These are phyloP conservation scores for Boeremia exigua DNA, from an alignment of 2,329 filamentous ascomycete species.

Conservation along the genomic window DNA sequence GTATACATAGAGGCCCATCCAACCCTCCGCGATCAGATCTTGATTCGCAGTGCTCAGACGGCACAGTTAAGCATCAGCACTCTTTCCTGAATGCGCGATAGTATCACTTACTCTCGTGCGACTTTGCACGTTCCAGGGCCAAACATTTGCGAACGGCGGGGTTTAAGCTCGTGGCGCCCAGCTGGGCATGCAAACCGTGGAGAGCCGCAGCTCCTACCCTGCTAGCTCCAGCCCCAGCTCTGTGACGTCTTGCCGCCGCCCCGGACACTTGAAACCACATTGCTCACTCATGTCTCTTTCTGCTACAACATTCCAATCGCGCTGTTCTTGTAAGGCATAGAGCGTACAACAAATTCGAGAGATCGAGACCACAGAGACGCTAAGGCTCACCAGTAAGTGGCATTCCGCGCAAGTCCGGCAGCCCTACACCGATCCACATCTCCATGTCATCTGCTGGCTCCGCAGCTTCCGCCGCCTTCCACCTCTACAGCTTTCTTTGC, in stretches of 20 bases:
- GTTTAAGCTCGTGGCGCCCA: not conserved
- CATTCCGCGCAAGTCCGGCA: slow-evolving; percentile 15
- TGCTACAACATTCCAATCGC: not conserved
- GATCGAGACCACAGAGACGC: not conserved
- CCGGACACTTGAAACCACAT: slow-evolving; percentile 8
- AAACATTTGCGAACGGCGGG: not conserved
- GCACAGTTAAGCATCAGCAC: too few species aligned
- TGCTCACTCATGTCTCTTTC: slow-evolving; percentile 1
- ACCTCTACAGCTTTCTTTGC: slow-evolving; percentile 5
- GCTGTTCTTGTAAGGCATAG: slow-evolving; percentile 34
- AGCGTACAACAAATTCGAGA: slow-evolving; percentile 45
- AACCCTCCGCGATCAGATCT: too few species aligned
- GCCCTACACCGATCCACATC: slow-evolving; percentile 10
- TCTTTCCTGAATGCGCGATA: too few species aligned
- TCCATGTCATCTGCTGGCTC: slow-evolving; percentile 13
- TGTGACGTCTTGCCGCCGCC: slow-evolving; percentile 15
- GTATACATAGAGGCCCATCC: too few species aligned
- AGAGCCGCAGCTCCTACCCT: slow-evolving; percentile 12
- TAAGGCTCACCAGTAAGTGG: slow-evolving; percentile 13
- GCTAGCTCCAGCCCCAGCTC: slow-evolving; percentile 17
- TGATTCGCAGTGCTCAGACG: too few species aligned
- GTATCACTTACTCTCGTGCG: not conserved
- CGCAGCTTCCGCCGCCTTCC: slow-evolving; percentile 13
- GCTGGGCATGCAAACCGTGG: slow-evolving; percentile 1
- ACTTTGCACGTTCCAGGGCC: not conserved